Conservation (phyloP, 2,329 filamentous ascomycete species). For the Fusarium denticulatum region DNA sequence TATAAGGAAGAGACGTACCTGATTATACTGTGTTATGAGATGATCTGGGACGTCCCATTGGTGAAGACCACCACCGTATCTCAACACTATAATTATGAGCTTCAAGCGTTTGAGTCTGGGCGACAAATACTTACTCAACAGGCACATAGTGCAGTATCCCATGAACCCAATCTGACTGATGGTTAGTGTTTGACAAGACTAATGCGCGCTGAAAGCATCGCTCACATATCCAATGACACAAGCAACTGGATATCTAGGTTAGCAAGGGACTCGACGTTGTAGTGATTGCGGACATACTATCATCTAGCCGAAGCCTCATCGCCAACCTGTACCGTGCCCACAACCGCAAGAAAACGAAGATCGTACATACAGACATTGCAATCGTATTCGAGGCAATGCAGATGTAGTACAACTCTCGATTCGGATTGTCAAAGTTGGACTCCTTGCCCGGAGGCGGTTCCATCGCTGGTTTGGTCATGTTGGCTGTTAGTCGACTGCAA, state of each 20-base stretch:
- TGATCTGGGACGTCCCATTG: conserved; percentile 28
- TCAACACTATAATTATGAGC: neutral
- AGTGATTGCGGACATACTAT: neutral
- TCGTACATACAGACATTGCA: conserved; percentile 10
- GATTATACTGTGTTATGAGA: conserved; percentile 10
- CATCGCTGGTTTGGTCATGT: conserved; percentile 23
- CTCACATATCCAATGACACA: conserved; percentile 23
- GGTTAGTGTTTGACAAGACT: rapidly evolving
- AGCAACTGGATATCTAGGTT: neutral
- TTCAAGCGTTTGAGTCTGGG: rapidly evolving
- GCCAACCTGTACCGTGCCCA: conserved; percentile 23
- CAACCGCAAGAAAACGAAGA: conserved; percentile 14
- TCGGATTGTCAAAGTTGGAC: conserved; percentile 20
- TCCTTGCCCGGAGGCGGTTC: conserved; percentile 16
- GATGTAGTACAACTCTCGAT: conserved; percentile 26
- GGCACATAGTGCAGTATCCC: conserved; percentile 23
- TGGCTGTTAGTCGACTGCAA: no score
- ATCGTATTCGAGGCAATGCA: conserved; percentile 16
- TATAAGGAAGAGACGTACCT: neutral
- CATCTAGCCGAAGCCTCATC: conserved; percentile 15
- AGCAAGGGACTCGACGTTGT: rapidly evolving
- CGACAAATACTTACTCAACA: neutral
- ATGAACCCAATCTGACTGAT: conserved; percentile 12
- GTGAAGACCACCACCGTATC: conserved; percentile 21
- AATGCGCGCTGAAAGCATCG: neutral